phyloP scores from a whole-genome alignment of 768 basidiomycete genomes.

The Dentipellis sp. region DNA sequence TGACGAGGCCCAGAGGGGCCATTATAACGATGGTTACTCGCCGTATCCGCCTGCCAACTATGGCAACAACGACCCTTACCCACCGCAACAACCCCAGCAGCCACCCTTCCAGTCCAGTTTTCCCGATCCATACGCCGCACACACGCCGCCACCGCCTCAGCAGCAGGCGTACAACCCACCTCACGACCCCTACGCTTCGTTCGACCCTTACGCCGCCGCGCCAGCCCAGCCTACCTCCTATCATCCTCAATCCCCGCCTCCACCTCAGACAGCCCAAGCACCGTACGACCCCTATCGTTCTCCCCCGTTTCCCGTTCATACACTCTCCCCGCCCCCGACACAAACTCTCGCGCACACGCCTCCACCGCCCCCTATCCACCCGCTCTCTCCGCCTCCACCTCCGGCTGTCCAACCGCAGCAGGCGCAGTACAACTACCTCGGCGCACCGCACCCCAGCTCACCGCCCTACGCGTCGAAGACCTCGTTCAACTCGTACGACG shows the following conservation, averaged over 20 bases:
- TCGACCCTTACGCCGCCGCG: constrained; percentile 10
- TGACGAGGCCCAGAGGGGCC: constrained; percentile 53
- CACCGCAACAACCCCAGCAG: constrained; percentile 23
- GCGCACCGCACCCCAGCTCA: constrained; percentile 17
- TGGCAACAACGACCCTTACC: constrained; percentile 20
- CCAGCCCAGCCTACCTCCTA: constrained; percentile 10
- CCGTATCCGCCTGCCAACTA: constrained; percentile 30
- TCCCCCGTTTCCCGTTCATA: constrained; percentile 6
- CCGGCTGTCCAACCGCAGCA: too few species aligned
- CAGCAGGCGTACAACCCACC: not conserved
- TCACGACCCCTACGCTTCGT: constrained; percentile 15
- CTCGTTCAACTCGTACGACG: constrained; percentile 7
- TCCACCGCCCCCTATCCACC: not conserved
- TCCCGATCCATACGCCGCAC: constrained; percentile 32
- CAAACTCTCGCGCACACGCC: not conserved
- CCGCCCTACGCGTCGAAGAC: constrained; percentile 7
- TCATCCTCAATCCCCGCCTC: constrained; percentile 15
- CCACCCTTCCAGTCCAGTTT: too few species aligned
- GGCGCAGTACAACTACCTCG: constrained; percentile 8
- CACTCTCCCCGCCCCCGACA: constrained; percentile 6
- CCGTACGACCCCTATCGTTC: constrained; percentile 8
- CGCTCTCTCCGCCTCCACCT: not conserved
- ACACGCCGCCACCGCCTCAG: constrained; percentile 19
- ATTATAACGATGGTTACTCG: constrained; percentile 61
- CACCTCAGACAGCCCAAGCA: constrained; percentile 16